Percentiles rank a stretch among this genome's conserved stretches.
Evolutionary conservation across 176 grass and related monocot species (phyloP).

Genomic region (Phragmites australis): DNA sequence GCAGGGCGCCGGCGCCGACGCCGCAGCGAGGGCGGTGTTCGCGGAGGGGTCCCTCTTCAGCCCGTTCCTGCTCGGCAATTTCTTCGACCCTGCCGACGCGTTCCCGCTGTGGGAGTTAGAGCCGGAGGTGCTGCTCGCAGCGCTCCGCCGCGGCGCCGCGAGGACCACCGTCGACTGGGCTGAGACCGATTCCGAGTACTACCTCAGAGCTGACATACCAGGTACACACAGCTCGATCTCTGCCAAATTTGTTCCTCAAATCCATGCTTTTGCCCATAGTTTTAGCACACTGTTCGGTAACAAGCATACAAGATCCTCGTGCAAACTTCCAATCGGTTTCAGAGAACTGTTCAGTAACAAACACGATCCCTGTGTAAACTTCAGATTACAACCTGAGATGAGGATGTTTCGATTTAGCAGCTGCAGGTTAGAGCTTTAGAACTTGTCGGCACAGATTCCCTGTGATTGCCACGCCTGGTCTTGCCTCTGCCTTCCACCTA

Average conservation of each 20-base stretch:
- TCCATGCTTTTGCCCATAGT: not conserved
- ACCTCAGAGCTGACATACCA: constrained; percentile 62
- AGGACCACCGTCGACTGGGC: constrained; percentile 64
- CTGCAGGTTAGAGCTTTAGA: not conserved
- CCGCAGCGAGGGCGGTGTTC: constrained; percentile 61
- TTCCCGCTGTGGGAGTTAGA: constrained; percentile 98
- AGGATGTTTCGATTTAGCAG: not conserved
- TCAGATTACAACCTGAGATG: not conserved
- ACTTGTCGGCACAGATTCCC: not conserved
- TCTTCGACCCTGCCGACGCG: constrained; percentile 92
- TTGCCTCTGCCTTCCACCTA: not conserved
- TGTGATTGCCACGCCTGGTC: not conserved
- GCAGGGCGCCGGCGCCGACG: constrained; percentile 18
- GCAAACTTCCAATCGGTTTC: not conserved
- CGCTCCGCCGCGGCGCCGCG: constrained; percentile 42
- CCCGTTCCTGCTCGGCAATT: constrained; percentile 84
- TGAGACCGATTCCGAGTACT: constrained; percentile 65
- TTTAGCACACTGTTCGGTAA: not conserved
- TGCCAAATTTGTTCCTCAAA: not conserved
- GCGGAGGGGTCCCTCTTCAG: constrained; percentile 79
- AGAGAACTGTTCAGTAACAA: not conserved
- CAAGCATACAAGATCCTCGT: not conserved
- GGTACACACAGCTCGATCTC: constrained; percentile 31
- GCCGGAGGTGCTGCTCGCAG: constrained; percentile 59
- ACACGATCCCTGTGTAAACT: not conserved